Evolutionary conservation across 106 monocot genomes (phyloP).

Genomic region (Xerophyta viscosa): DNA sequence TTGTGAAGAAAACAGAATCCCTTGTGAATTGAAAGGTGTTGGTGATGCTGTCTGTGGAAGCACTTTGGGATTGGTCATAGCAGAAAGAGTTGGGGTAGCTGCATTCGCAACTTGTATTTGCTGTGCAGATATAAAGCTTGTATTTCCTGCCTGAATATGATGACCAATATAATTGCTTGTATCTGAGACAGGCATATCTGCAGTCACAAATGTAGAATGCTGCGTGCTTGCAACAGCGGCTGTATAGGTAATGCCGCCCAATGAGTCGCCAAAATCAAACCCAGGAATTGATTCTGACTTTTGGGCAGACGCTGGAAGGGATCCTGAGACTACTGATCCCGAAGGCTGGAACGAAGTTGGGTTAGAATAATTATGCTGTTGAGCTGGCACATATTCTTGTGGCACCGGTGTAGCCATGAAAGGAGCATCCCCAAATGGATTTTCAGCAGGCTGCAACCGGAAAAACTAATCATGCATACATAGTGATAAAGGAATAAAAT

Average conservation of each 20-base stretch:
- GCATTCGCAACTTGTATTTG: slow-evolving; percentile 5
- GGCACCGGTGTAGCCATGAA: slow-evolving; percentile 51
- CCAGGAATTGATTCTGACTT: slow-evolving; percentile 17
- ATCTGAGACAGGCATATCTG: slow-evolving; percentile 9
- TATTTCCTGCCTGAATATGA: slow-evolving; percentile 1
- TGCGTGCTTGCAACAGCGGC: slow-evolving; percentile 18
- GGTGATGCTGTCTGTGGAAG: slow-evolving; percentile 21
- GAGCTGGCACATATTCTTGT: slow-evolving; percentile 27
- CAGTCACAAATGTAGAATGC: slow-evolving; percentile 2
- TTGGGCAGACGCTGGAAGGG: slow-evolving; percentile 6
- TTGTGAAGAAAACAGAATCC: slow-evolving; percentile 11
- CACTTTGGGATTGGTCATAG: slow-evolving; percentile 2
- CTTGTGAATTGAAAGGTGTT: slow-evolving; percentile 16
- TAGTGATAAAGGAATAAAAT: no score
- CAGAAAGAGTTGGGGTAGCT: slow-evolving; percentile 10
- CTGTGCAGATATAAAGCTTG: slow-evolving; percentile 14
- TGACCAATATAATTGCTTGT: slow-evolving; percentile 7
- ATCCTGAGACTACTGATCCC: slow-evolving; percentile 6
- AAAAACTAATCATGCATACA: neutral
- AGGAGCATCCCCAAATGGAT: slow-evolving; percentile 84
- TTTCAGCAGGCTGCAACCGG: slow-evolving; percentile 31
- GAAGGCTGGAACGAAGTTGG: slow-evolving; percentile 22
- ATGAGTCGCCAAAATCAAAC: slow-evolving; percentile 59
- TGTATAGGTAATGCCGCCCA: slow-evolving; percentile 33
- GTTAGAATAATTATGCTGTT: slow-evolving; percentile 16